Evolutionary conservation across 2,329 filamentous ascomycete genomes (phyloP), one percentile per base, ranked within the genome.

Genomic region (Cladosporium cucumerinum): DNA sequence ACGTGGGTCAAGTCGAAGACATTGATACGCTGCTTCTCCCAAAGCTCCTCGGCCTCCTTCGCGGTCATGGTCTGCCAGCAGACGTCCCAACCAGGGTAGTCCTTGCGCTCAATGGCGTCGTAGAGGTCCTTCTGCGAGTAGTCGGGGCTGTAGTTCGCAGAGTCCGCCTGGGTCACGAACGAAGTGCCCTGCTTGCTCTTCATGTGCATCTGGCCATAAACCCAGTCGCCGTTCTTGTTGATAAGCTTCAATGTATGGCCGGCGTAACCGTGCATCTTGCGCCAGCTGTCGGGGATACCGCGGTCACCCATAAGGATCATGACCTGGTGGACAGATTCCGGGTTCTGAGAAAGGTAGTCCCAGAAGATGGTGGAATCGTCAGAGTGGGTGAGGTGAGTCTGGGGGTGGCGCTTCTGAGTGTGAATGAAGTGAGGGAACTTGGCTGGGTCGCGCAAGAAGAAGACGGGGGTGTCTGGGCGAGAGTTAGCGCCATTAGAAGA

Each of bases 391-490:
- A 64, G 54, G 18, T 64, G 54, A n/a, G 61, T 64, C 69, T 87
- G 83, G 0, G 89, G 89, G 71, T 92, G 81, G n/a, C 89, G 82
- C 81, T 91, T 91, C 74, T 91, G 89, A 0, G 88, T 90, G 74
- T 91, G 89, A 61, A 91, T 91, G 72, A 91, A 88, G 72, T 88
- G 80, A 26, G 89, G 89, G 73, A 90, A 91, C 76, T 92, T 91
- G 68, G 87, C 83, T 0, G 89, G 87, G 67, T 92, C 89, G 61
- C 89, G 82, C n/a, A 91, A 73, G 77, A 92, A 92, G 81, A 92
- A 92, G 2, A 91, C 85, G 0, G 89, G 89, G 0, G 87, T 90
- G 74, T 91, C 91, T 46, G n/a, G 10, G 23, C 2, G 5, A 10
- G 5, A 21, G n/a, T 46, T 46, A 46, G 39, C 12, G 39, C n/a